Conservation (phyloP, 2,329 filamentous ascomycete species). For the Triangularia verruculosa region DNA sequence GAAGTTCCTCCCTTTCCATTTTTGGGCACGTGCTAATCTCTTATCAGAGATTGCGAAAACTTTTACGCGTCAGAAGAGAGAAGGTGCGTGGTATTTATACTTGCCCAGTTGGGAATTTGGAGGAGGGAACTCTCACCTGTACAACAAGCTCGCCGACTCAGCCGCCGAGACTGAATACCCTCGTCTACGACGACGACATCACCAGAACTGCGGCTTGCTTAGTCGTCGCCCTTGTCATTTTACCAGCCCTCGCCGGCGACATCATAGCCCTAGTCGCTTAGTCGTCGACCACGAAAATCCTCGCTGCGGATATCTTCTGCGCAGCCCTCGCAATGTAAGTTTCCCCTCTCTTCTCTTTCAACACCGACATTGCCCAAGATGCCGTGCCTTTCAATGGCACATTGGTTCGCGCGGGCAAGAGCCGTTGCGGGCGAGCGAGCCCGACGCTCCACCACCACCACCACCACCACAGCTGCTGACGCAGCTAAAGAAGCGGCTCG, state of each 20-base stretch:
- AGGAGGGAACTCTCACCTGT: neutral
- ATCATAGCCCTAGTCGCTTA: neutral
- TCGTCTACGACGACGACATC: neutral
- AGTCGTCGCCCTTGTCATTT: neutral
- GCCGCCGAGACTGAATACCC: neutral
- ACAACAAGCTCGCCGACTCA: neutral
- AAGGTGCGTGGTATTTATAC: neutral
- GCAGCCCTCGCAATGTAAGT: neutral
- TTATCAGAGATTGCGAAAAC: neutral
- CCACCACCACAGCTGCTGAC: neutral
- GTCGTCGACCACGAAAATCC: neutral
- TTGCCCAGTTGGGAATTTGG: neutral
- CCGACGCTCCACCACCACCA: too few relatives aligned
- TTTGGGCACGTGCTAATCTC: neutral
- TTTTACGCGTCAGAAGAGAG: neutral
- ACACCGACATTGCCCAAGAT: neutral
- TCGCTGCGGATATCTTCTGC: neutral
- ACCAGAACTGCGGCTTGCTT: neutral
- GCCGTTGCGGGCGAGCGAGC: neutral
- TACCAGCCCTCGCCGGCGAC: neutral
- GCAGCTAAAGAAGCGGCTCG: neutral
- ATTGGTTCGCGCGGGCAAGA: neutral
- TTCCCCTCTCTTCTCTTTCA: neutral
- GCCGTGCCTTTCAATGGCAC: neutral
- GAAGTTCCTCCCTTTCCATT: neutral